Conservation (phyloP, 2,329 filamentous ascomycete genomes). For the Cordyceps farinosa region DNA sequence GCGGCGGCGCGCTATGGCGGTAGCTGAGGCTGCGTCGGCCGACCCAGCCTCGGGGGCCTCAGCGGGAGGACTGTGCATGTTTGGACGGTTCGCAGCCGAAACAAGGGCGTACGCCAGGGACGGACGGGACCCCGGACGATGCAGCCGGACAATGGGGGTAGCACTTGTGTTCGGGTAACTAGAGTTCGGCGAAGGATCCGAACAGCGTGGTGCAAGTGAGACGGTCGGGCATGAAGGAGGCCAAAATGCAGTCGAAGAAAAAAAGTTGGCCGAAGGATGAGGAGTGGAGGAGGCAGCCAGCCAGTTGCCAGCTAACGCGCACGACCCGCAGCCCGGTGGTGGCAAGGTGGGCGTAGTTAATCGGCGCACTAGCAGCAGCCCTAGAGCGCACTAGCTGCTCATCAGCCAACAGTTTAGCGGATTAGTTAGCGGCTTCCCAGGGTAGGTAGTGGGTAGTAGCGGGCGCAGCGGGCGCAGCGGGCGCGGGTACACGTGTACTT, state of each 20-base stretch:
- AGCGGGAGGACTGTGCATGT: slow-evolving; percentile 15
- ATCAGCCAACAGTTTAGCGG: too few relatives aligned
- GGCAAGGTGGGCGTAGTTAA: background rate
- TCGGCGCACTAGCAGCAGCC: background rate
- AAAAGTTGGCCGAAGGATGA: slow-evolving; percentile 19
- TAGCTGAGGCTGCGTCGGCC: slow-evolving; percentile 5
- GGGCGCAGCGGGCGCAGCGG: too few relatives aligned
- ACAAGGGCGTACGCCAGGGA: background rate
- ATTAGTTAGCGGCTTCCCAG: too few relatives aligned
- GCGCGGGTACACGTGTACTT: too few relatives aligned
- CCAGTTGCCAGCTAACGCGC: background rate
- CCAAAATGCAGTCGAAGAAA: slow-evolving; percentile 10
- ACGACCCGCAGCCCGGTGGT: background rate
- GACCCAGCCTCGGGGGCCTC: background rate
- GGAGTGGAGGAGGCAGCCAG: slow-evolving; percentile 7
- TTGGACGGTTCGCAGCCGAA: background rate
- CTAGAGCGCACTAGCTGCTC: background rate
- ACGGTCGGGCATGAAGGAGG: slow-evolving; percentile 5
- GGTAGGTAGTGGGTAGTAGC: too few relatives aligned
- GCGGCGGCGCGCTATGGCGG: slow-evolving; percentile 25
- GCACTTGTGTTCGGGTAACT: background rate
- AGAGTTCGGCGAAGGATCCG: slow-evolving; percentile 2
- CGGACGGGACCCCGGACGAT: background rate
- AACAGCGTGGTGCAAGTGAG: slow-evolving; percentile 5
- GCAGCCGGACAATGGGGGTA: background rate